A percentile compares a stretch with the other conserved stretches of the same genome.
phyloP scores from a whole-genome alignment of 768 basidiomycete species.

The Agaricus subrufescens region DNA sequence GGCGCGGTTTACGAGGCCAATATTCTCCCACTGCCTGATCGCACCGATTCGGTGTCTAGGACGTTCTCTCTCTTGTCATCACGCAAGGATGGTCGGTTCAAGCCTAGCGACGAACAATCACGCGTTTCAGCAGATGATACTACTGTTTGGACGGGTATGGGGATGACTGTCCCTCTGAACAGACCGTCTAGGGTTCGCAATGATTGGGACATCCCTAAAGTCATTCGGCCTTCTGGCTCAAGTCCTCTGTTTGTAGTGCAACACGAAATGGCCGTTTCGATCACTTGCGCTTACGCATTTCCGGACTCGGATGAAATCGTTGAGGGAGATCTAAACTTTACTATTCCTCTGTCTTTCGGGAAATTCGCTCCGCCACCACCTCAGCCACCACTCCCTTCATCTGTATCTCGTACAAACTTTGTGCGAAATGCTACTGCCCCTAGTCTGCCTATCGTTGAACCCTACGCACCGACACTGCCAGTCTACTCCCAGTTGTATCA shows the following conservation, averaged over 20 bases:
- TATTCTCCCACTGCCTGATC: slow-evolving; percentile 23
- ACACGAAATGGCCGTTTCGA: slow-evolving; percentile 49
- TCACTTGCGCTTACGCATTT: slow-evolving; percentile 53
- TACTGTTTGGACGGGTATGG: slow-evolving; percentile 56
- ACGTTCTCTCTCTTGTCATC: slow-evolving; percentile 49
- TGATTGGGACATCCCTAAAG: slow-evolving; percentile 35
- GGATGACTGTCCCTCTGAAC: slow-evolving; percentile 48
- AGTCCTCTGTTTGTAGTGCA: slow-evolving; percentile 54
- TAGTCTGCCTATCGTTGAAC: slow-evolving; percentile 14
- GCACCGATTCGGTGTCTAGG: slow-evolving; percentile 22
- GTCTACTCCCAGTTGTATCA: slow-evolving; percentile 79
- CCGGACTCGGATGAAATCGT: slow-evolving; percentile 29
- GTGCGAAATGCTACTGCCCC: neutral
- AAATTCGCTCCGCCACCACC: slow-evolving; percentile 30
- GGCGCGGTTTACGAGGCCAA: slow-evolving; percentile 47
- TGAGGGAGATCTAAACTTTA: slow-evolving; percentile 33
- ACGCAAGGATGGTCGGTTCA: slow-evolving; percentile 40
- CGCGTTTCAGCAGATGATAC: slow-evolving; percentile 42
- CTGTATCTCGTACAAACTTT: neutral
- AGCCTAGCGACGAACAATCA: slow-evolving; percentile 40
- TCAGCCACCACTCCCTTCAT: slow-evolving; percentile 9
- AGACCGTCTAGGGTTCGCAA: slow-evolving; percentile 20
- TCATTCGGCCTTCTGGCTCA: slow-evolving; percentile 39
- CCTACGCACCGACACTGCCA: slow-evolving; percentile 40
- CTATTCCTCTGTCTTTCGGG: slow-evolving; percentile 49